Evolutionary conservation across 2,329 filamentous ascomycete genomes (phyloP).

Genomic region (Penicillium sp.): DNA sequence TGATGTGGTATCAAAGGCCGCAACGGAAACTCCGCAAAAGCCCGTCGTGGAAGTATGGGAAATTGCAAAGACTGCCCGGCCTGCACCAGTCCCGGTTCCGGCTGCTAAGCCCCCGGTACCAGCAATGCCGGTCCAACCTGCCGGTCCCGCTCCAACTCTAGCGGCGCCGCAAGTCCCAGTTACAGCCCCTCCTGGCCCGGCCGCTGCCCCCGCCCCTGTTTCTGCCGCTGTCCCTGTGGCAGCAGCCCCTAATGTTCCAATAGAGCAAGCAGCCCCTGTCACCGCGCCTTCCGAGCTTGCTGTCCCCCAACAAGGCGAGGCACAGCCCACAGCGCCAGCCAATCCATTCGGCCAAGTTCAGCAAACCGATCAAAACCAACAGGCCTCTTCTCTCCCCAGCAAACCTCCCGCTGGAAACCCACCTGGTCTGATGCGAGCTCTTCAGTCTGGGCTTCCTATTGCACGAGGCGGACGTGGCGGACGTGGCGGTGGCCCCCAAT

Average conservation of each 20-base stretch:
- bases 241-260: background rate
- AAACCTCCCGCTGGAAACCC: constrained; percentile 39
- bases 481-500: constrained; percentile 38
- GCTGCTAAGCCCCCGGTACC: constrained; percentile 29
- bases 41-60: constrained; percentile 86
- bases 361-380: constrained; percentile 22
- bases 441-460: constrained; percentile 47
- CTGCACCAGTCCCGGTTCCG: constrained; percentile 40
- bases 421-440: constrained; percentile 42
- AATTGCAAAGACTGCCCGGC: constrained; percentile 67
- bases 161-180: constrained; percentile 5
- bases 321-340: constrained; percentile 8
- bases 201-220: constrained; percentile 4
- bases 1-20: constrained; percentile 74
- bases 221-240: background rate
- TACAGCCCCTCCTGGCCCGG: constrained; percentile 2
- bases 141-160: constrained; percentile 21
- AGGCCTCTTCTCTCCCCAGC: constrained; percentile 29
- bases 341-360: constrained; percentile 32
- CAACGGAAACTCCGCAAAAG: constrained; percentile 77
- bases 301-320: constrained; percentile 18
- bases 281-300: constrained; percentile 5
- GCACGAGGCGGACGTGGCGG: constrained; percentile 43
- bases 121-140: constrained; percentile 17
- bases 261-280: background rate